A percentile compares a stretch with the other conserved stretches of the same genome.
These are phyloP conservation scores for Thalia dealbata DNA, from an alignment of 176 grass and related monocot genomes.

Conservation along the genomic window DNA sequence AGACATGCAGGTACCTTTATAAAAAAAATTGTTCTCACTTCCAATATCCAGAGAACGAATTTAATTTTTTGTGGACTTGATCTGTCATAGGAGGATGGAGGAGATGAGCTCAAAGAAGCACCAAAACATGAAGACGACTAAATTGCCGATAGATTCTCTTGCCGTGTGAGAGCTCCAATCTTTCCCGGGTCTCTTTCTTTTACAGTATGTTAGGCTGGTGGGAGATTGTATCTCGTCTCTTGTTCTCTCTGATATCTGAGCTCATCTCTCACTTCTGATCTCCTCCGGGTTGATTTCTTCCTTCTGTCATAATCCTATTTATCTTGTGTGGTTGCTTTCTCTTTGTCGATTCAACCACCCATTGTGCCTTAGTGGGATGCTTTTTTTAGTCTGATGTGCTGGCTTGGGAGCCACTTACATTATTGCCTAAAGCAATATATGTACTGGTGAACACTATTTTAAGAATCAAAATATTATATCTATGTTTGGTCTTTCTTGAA, in stretches of 20 bases:
- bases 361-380: not conserved
- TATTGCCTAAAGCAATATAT: not conserved
- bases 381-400: not conserved
- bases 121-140: not conserved
- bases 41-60: too few species aligned
- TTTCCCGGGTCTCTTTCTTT: not conserved
- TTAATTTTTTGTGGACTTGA: not conserved
- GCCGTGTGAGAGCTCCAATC: not conserved
- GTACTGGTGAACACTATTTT: not conserved
- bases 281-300: too few species aligned
- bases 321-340: not conserved
- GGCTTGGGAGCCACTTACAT: not conserved
- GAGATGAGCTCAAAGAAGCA: not conserved
- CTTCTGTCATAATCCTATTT: not conserved
- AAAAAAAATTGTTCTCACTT: too few species aligned
- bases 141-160: not conserved
- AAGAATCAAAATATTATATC: not conserved
- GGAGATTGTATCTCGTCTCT: not conserved
- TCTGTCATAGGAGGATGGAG: not conserved
- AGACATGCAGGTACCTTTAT: not conserved
- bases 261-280: not conserved
- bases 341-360: not conserved
- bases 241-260: not conserved
- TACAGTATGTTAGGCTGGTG: not conserved
- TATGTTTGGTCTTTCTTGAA: not conserved